These are phyloP conservation scores for Aphanomyces invadans DNA, from an alignment of 352 stramenopile species.

Conservation along the genomic window DNA sequence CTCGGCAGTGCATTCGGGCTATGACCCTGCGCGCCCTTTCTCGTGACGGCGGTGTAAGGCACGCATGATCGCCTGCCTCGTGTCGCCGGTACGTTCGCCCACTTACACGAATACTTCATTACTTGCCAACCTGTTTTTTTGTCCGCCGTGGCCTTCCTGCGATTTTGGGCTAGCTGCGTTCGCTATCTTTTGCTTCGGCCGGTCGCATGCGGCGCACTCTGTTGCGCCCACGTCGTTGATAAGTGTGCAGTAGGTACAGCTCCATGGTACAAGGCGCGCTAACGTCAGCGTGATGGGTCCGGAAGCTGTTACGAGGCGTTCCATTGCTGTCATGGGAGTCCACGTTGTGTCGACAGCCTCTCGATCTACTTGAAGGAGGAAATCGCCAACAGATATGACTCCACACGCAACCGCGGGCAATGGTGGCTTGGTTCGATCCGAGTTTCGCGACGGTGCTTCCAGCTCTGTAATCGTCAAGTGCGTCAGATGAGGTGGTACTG, in stretches of 20 bases:
- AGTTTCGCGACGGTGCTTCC: slow-evolving; percentile 50
- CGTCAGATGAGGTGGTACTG: background rate
- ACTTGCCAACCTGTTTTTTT: no score
- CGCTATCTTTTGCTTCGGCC: background rate
- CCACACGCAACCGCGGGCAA: slow-evolving; percentile 61
- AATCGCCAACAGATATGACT: slow-evolving; percentile 48
- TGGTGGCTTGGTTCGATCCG: slow-evolving; percentile 46
- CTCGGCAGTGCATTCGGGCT: no score
- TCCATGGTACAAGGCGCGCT: slow-evolving; percentile 48
- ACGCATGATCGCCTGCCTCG: no score
- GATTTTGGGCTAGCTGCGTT: no score
- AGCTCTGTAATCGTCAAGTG: slow-evolving; percentile 51
- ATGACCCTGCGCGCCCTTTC: no score
- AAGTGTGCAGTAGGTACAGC: slow-evolving; percentile 67
- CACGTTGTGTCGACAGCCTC: slow-evolving; percentile 34
- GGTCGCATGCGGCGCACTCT: slow-evolving; percentile 46
- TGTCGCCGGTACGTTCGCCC: no score
- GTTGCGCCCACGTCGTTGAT: slow-evolving; percentile 38
- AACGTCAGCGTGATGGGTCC: slow-evolving; percentile 66
- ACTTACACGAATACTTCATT: slow-evolving; percentile 15
- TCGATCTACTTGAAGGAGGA: slow-evolving; percentile 55
- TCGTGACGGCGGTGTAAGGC: no score
- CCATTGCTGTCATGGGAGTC: slow-evolving; percentile 47
- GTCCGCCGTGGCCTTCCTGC: no score
- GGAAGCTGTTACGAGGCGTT: slow-evolving; percentile 56